Base-by-base conservation (phyloP, 108 stramenopile genomes). In the Conticribra weissflogii region DNA sequence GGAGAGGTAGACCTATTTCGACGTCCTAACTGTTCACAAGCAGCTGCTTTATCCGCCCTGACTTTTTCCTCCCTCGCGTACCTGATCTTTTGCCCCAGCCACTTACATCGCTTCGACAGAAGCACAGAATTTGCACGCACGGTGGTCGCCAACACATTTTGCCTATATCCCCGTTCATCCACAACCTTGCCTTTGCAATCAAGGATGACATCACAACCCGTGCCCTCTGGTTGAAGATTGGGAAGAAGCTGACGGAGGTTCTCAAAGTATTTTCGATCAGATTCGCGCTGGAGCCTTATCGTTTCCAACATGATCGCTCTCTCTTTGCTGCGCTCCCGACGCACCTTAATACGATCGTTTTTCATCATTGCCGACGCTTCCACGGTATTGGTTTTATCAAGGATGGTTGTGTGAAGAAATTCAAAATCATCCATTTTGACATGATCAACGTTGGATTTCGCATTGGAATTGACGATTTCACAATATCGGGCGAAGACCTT, bases 311-410 rank as follows among this genome's bases (percentile, higher is more conserved):
- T 75, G 9, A 41, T 31, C 19, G 63, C 60, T 3, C 85, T 64
- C 30, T 85, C 84, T 16, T 68, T 56, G 3, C 66, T 59, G 9
- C 85, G 41, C 4, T 68, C 72, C n/a, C 71, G 74, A 59, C 83
- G 75, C 0, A 89, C 90, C 23, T 59, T 68, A 49, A 95, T 89
- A 9, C 74, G 74, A 81, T 95, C 93, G 60, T 86, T 83, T 63
- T 95, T 95, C 93, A 95, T 95, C 71, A 95, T 54, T 1, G 91
- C 90, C 12, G 79, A 78, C 0, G 76, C 64, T 65, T 95, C 93
- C 9, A 88, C 84, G n/a, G 89, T 90, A 36, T 88, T 81, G 17
- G 34, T 36, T 9, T 62, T 62, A 63, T 81, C 64, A 24, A 95
- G 66, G 18, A 90, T 32, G 14, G 79, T 64, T 52, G 72, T 79